These are phyloP conservation scores for Thelonectria rubi DNA, from an alignment of 2,329 filamentous ascomycete genomes.

Conservation along the genomic window DNA sequence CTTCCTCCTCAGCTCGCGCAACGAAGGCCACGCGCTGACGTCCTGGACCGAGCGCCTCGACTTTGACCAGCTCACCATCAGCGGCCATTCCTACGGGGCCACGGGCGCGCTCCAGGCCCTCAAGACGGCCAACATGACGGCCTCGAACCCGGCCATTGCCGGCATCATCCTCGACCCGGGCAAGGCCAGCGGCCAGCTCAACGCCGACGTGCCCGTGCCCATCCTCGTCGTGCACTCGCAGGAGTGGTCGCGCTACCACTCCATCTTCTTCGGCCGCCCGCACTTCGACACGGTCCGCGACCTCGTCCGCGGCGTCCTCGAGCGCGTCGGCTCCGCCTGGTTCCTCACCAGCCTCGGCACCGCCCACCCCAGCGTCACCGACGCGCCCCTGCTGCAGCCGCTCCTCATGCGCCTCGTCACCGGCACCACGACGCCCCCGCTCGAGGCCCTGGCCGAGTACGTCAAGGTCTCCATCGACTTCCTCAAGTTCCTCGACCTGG, in stretches of 20 bases:
- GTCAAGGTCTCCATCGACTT: constrained; percentile 68
- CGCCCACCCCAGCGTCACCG: constrained; percentile 71
- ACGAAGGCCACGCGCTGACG: constrained; percentile 56
- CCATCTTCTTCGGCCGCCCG: constrained; percentile 68
- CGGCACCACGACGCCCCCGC: constrained; percentile 65
- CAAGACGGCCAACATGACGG: constrained; percentile 51
- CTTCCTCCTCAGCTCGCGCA: constrained; percentile 54
- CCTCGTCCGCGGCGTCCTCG: constrained; percentile 58
- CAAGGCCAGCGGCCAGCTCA: constrained; percentile 69
- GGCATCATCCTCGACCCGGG: constrained; percentile 73
- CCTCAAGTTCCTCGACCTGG: constrained; percentile 56
- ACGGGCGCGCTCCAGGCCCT: constrained; percentile 70
- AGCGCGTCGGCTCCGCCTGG: constrained; percentile 57
- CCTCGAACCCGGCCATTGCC: constrained; percentile 56
- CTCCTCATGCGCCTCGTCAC: constrained; percentile 68
- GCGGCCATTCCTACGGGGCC: constrained; percentile 73
- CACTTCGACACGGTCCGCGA: constrained; percentile 71
- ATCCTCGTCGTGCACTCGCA: constrained; percentile 70
- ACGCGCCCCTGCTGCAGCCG: constrained; percentile 72
- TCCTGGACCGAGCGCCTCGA: constrained; percentile 65
- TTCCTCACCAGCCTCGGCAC: constrained; percentile 65
- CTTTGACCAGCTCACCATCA: constrained; percentile 62
- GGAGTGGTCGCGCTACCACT: constrained; percentile 67
- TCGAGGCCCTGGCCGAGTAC: constrained; percentile 67
- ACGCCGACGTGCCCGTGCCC: constrained; percentile 66